Conservation (phyloP, 208 protist species). For the Crithidia sp. region DNA sequence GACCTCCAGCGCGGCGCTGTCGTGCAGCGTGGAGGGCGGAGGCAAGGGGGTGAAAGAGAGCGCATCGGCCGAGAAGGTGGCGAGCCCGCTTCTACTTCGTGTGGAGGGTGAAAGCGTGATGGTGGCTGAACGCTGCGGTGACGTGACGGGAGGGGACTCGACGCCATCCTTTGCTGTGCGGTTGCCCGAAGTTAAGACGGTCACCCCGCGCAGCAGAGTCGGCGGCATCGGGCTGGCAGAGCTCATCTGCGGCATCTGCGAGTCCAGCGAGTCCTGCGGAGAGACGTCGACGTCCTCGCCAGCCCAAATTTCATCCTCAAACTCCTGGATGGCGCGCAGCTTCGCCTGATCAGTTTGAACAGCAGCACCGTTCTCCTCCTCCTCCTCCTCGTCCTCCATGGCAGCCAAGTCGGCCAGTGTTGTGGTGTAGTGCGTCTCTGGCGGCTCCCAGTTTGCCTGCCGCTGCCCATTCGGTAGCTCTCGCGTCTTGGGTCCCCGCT, state of each 20-base stretch:
- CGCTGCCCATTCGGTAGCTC: constrained; percentile 28
- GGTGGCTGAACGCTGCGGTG: not conserved
- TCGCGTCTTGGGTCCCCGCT: constrained; percentile 5
- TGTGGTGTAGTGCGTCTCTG: constrained; percentile 38
- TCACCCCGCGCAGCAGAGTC: not conserved
- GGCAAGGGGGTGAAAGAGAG: not conserved
- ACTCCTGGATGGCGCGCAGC: not conserved
- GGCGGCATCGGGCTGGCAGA: not conserved
- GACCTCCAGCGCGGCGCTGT: not conserved
- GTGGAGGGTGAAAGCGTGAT: not conserved
- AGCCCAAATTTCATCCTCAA: not conserved
- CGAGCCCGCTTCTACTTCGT: too few relatives aligned
- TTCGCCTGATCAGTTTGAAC: not conserved
- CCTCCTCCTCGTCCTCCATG: constrained; percentile 22
- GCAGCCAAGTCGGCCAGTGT: constrained; percentile 23
- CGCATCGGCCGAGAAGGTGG: not conserved
- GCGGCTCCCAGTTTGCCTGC: constrained; percentile 34
- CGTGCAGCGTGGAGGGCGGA: not conserved
- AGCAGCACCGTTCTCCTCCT: not conserved
- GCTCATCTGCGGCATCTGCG: not conserved
- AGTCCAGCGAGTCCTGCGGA: not conserved
- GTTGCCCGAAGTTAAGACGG: not conserved
- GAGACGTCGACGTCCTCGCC: not conserved
- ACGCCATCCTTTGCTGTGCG: not conserved
- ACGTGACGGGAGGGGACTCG: too few relatives aligned